Evolutionary conservation across 371 early-diverging fungal species (phyloP), one percentile per base, ranked within the genome.

Genomic region (Mucor saturninus): DNA sequence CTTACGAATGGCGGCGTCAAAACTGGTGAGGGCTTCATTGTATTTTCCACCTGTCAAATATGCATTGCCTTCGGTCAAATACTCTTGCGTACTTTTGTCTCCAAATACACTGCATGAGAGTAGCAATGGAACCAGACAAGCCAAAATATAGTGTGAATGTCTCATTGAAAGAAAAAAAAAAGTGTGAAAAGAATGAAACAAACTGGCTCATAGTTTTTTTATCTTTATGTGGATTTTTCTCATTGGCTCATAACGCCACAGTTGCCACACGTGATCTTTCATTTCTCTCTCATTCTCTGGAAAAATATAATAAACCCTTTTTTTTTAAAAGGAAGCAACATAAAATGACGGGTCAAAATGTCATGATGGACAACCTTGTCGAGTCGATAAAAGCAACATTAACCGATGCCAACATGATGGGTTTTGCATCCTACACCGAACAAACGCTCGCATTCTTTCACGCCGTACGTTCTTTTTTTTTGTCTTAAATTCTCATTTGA

Each of bases 1-100:
- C 76, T 73, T 87, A 88, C 89, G 81, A 53, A 90, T 88, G 39
- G 91, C 92, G 29, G 85, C 83, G 62, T 89, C 91, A 62, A 80
- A 92, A 56, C 83, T 85, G 43, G 76, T 75, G 38, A 92, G 65
- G n/a, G 92, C 92, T 21, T 87, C 84, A 48, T 86, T 85, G 63
- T 77, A 83, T 45, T 84, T 71, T 5, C 87, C 89, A 42, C 74
- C 67, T 32, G 68, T 68, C 15, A 90, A 69, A 58, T 72, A 82
- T 21, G 62, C 75, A 42, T 86, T 88, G 51, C 90, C 92, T 56
- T 89, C 83, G 42, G 83, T 79, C 40, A 91, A 64, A 62, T 76
- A 68, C 57, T 83, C 76, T 56, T 88, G 81, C 9, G 81, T 71
- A 29, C 78, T 79, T 59, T 84, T 78, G 4, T 84, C 80, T 7